These are phyloP conservation scores for Fraxinus pennsylvanica DNA, from an alignment of 257 asterid species.

Conservation along the genomic window DNA sequence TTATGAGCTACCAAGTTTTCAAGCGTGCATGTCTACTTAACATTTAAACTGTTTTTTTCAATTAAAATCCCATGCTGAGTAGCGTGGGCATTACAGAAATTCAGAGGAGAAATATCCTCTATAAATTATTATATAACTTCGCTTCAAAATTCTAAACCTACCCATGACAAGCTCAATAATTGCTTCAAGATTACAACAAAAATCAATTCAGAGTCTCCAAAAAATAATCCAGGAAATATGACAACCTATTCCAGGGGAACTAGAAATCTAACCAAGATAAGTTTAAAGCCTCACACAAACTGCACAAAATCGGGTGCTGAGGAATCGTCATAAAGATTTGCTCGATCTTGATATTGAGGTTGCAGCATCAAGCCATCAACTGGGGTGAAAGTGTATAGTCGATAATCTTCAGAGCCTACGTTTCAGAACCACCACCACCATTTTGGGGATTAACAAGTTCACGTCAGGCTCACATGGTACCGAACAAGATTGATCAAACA, in stretches of 20 bases:
- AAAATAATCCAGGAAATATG: neutral
- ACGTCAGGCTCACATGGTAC: neutral
- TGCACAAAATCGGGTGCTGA: neutral
- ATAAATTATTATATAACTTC: neutral
- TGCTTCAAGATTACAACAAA: neutral
- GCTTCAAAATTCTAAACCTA: neutral
- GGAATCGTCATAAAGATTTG: neutral
- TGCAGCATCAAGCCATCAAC: neutral
- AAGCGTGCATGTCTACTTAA: neutral
- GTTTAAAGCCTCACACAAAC: neutral
- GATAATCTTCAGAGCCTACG: neutral
- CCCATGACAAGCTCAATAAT: neutral
- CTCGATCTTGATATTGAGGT: slow-evolving; percentile 5
- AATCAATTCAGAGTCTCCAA: neutral
- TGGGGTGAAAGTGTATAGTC: neutral
- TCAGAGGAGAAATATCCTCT: neutral
- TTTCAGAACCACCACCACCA: neutral
- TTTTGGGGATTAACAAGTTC: neutral
- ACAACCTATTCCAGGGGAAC: neutral
- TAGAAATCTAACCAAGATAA: neutral
- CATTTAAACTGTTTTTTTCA: neutral
- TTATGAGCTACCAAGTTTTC: neutral
- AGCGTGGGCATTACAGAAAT: neutral
- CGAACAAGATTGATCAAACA: neutral
- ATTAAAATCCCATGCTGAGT: neutral